These are phyloP conservation scores for Hansenula anomala DNA, from an alignment of 1,139 yeast genomes.

Conservation along the genomic window DNA sequence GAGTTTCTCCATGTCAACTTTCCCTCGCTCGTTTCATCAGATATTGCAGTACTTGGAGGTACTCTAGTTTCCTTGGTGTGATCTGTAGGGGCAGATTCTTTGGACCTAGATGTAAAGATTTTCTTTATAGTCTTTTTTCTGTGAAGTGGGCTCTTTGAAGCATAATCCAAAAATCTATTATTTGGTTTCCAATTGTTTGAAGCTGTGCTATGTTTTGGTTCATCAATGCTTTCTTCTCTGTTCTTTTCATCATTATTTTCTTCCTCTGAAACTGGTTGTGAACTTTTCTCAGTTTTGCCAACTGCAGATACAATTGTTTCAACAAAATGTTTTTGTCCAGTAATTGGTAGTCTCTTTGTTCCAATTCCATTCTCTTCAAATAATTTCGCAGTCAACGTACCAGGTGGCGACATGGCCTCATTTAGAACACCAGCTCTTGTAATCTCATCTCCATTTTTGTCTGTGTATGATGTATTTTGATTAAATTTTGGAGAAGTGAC, in stretches of 20 bases:
- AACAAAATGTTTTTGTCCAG: background rate
- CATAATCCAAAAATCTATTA: background rate
- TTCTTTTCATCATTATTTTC: too few species aligned
- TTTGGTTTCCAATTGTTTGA: background rate
- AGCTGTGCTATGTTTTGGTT: too few species aligned
- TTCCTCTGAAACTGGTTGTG: background rate
- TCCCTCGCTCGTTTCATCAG: background rate
- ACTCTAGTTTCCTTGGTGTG: background rate
- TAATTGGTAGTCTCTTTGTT: background rate
- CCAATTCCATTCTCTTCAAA: conserved; percentile 5
- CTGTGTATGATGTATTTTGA: too few species aligned
- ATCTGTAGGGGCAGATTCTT: background rate
- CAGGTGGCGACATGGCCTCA: conserved; percentile 4
- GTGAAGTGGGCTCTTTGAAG: background rate
- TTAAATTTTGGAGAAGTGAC: background rate
- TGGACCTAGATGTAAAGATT: conserved; percentile 7
- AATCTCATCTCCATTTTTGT: too few species aligned
- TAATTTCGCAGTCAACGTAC: conserved; percentile 12
- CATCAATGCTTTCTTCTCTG: background rate
- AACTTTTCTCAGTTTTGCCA: background rate
- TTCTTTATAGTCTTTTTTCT: conserved; percentile 7
- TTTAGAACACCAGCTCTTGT: too few species aligned
- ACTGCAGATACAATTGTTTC: background rate
- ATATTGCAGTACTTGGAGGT: background rate
- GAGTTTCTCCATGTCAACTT: conserved; percentile 8